phyloP scores from a whole-genome alignment of 305 asterid genomes.

The Salvia sclarea region DNA sequence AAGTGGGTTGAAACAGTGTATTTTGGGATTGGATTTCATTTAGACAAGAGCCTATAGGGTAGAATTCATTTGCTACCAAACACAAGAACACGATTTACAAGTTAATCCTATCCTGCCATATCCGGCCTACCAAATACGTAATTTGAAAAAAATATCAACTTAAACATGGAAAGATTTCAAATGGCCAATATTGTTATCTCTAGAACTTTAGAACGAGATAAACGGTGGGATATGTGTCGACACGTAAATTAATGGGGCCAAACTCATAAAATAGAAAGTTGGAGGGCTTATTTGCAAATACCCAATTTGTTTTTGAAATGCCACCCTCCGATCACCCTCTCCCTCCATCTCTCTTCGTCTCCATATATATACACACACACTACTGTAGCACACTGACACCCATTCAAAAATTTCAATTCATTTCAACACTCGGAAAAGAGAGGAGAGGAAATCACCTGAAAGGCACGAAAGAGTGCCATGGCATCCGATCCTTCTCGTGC shows the following conservation, averaged over 20 bases:
- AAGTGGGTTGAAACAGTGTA: no score
- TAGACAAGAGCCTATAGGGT: no score
- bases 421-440: no score
- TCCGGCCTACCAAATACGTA: no score
- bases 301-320: constrained; percentile 40
- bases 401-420: constrained; percentile 3
- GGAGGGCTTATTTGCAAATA: constrained; percentile 35
- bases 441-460: constrained; percentile 23
- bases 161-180: no score
- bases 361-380: neutral
- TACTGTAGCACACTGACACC: neutral
- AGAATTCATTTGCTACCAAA: no score
- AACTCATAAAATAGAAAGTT: neutral
- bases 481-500: constrained; percentile 60
- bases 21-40: no score
- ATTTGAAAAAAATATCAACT: no score
- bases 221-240: neutral
- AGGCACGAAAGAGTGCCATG: constrained; percentile 46
- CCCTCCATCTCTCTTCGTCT: constrained; percentile 16
- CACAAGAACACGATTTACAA: no score
- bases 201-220: no score
- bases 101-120: no score
- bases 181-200: no score
- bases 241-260: neutral
- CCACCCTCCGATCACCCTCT: constrained; percentile 12